phyloP scores from a whole-genome alignment of 2,329 filamentous ascomycete genomes.

The Ploettnerulaceae sp. region DNA sequence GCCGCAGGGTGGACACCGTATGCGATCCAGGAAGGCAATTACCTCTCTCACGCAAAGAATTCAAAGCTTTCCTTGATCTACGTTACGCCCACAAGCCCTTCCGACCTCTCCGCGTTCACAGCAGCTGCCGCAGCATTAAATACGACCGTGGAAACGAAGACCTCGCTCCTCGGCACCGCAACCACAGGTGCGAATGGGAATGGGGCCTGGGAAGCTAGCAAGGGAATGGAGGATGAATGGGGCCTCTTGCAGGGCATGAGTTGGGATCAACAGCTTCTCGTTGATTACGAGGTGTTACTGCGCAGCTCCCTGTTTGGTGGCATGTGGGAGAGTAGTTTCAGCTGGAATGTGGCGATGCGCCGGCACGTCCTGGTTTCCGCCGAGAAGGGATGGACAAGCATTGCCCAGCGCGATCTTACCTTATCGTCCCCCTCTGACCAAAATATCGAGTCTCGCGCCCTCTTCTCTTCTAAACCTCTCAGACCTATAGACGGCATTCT shows the following conservation, averaged over 20 bases:
- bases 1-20: slow-evolving; percentile 36
- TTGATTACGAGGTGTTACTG: slow-evolving; percentile 46
- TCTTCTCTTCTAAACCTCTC: neutral
- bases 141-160: slow-evolving; percentile 37
- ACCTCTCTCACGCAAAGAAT: slow-evolving; percentile 32
- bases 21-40: slow-evolving; percentile 33
- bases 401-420: neutral
- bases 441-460: no score
- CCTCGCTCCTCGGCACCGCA: neutral
- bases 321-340: slow-evolving; percentile 40
- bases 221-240: slow-evolving; percentile 28
- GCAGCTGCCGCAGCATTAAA: slow-evolving; percentile 34
- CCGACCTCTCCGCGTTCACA: slow-evolving; percentile 38
- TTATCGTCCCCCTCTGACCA: neutral
- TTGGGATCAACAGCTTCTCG: slow-evolving; percentile 43
- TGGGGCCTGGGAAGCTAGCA: neutral
- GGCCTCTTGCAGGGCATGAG: slow-evolving; percentile 34
- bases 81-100: slow-evolving; percentile 37
- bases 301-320: slow-evolving; percentile 39
- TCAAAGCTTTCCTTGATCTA: slow-evolving; percentile 35
- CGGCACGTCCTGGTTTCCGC: slow-evolving; percentile 26
- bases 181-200: neutral
- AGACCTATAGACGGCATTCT: no score
- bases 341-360: slow-evolving; percentile 42
- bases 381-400: neutral